Base-by-base conservation (phyloP, 148 eudicot genomes). In the Beta vulgaris region DNA sequence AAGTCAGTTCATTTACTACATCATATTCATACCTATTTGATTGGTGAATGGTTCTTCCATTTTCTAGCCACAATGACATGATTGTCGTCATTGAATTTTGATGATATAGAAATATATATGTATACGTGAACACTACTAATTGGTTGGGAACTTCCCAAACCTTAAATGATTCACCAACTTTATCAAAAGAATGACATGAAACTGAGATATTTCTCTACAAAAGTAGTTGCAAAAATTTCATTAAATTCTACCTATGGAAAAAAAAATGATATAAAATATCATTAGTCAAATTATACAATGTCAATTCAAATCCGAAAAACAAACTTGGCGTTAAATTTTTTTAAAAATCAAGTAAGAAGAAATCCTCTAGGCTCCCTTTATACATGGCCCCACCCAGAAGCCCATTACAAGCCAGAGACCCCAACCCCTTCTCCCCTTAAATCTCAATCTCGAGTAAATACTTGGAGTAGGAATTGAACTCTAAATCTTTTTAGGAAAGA, bases 141-240 rank as follows among this genome's bases (percentile, higher is more conserved):
- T 73, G 53, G 76, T 28, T 44, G 10, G 55, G 35, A 16, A 61
- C 68, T 61, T 67, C 37, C 66, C 76, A 61, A 61, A 59, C 34
- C 46, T 67, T 11, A 67, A n/a, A 75, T 76, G 79, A 76, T 39
- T 58, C 58, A 58, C 29, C 65, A 73, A 59, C 53, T 40, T 32
- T 68, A 23, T 40, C 34, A 40, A 58, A 39, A 13, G 11, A 68
- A 54, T 68, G 55, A 42, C 73, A 39, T 76, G 73, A 34, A 26
- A 6, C 35, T 39, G 28, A 7, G 26, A 65, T 36, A 42, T 74
- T 11, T 44, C 60, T 44, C 14, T 4, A 3, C n/a, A 10, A 18
- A 62, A 29, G 61, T 13, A 49, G 42, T 31, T 48, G 42, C 57
- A 10, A n/a, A 51, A 51, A 19, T 54, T 13, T 29, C 18, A 6